These are phyloP conservation scores for Candida orba DNA, from an alignment of 805 yeast species.

Conservation along the genomic window DNA sequence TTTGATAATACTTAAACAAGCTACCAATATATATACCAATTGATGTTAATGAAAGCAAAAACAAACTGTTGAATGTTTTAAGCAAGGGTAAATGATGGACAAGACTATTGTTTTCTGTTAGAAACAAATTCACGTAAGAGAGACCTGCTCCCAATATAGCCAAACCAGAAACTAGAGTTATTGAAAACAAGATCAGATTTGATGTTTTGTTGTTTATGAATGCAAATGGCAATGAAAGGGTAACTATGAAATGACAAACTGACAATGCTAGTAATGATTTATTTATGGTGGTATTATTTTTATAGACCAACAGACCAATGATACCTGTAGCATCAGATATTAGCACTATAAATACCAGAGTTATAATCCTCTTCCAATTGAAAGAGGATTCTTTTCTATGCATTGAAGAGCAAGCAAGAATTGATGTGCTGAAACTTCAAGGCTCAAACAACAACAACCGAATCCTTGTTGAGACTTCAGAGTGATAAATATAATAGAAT, in stretches of 20 bases:
- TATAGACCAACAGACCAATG: constrained; percentile 8
- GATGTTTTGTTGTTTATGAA: neutral
- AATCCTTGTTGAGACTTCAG: too few relatives aligned
- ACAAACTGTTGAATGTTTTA: constrained; percentile 8
- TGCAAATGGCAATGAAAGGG: constrained; percentile 1
- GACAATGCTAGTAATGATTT: constrained; percentile 2
- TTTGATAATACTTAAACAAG: neutral
- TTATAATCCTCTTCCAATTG: neutral
- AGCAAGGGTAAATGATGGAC: neutral
- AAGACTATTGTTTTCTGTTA: neutral
- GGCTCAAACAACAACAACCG: neutral
- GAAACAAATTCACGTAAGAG: constrained; percentile 7
- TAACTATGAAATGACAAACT: constrained; percentile 4
- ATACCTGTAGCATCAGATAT: constrained; percentile 13
- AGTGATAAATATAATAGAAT: too few relatives aligned
- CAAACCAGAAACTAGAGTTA: constrained; percentile 4
- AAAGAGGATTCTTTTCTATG: neutral
- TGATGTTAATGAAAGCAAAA: constrained; percentile 5
- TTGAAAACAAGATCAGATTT: neutral
- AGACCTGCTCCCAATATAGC: constrained; percentile 22
- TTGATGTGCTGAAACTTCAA: neutral
- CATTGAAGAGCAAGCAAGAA: neutral
- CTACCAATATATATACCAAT: constrained; percentile 8
- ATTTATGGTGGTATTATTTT: neutral
- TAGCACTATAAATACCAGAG: neutral